Evolutionary conservation across 371 early-diverging fungal genomes (phyloP), one percentile per base, ranked within the genome.

Genomic region (Mycotypha africana): DNA sequence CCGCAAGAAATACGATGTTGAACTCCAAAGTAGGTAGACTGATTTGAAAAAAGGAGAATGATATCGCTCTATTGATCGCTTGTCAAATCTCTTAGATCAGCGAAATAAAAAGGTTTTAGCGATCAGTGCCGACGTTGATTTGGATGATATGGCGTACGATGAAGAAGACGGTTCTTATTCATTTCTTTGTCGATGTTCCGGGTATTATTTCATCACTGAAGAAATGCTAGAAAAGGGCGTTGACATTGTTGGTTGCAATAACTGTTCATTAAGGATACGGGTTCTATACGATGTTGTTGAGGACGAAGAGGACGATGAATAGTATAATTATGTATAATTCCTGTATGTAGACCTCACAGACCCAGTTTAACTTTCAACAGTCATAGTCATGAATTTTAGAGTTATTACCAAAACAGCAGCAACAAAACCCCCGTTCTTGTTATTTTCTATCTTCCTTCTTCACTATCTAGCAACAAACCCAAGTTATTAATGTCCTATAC

Each of bases 161-260:
- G 63, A 58, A 46, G 51, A 48, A 19, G 43, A 53, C 2, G 21
- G 28, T 0, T 51, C 56, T 0, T 81, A 60, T 46, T 45, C 51
- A 9, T 20, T 56, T 6, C 49, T 48, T 0, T 81, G 82, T 53
- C 78, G 82, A 12, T 81, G 82, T 52, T 69, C 78, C 8, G 78
- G 79, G 5, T 47, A 34, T 22, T 79, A 76, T 45, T 25, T 52
- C 11, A 69, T 81, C 14, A 67, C 68, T 2, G 82, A 81, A 45
- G 56, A 63, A 6, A 74, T 77, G 37, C 40, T 81, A 34, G 78
- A 78, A 43, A 31, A 44, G 6, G 74, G 75, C 8, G 64, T 67
- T 11, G 75, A 77, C 12, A 45, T 67, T 9, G 70, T 76, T 4
- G 58, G 63, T 16, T 81, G 82, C 46, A 67, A 61, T 10, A 63